These are phyloP conservation scores for Pseudocercospora eumusae DNA, from an alignment of 2,329 filamentous ascomycete genomes.

Conservation along the genomic window DNA sequence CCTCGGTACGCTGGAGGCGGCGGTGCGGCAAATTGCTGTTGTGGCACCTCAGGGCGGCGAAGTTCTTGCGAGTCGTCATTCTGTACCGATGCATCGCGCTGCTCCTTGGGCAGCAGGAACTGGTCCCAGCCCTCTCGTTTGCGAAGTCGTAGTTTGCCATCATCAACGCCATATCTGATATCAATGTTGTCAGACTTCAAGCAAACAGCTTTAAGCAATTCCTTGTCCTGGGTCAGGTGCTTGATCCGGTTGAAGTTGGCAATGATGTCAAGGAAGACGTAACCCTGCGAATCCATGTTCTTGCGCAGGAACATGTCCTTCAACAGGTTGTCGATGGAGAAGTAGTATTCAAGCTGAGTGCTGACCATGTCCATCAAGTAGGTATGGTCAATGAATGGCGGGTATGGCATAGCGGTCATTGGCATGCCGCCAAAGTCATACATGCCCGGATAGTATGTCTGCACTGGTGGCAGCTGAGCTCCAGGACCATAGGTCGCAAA, in stretches of 20 bases:
- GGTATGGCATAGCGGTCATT: constrained; percentile 55
- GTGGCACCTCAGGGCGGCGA: constrained; percentile 44
- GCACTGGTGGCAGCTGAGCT: constrained; percentile 44
- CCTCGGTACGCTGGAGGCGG: constrained; percentile 34
- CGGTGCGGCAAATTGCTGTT: constrained; percentile 39
- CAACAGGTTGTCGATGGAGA: constrained; percentile 91
- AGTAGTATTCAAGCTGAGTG: constrained; percentile 80
- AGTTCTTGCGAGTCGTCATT: constrained; percentile 65
- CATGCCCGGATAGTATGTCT: constrained; percentile 55
- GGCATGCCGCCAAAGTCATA: constrained; percentile 45
- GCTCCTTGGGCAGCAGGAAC: constrained; percentile 71
- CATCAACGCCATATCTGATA: constrained; percentile 66
- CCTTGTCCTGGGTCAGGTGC: constrained; percentile 68
- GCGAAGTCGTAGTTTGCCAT: constrained; percentile 77
- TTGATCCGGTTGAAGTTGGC: constrained; percentile 84
- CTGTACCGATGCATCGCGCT: constrained; percentile 72
- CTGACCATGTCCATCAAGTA: constrained; percentile 60
- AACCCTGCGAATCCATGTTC: constrained; percentile 95
- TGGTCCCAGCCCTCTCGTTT: constrained; percentile 73
- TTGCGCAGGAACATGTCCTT: constrained; percentile 87
- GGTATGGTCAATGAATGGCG: constrained; percentile 60
- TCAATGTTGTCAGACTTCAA: constrained; percentile 73
- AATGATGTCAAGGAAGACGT: constrained; percentile 77
- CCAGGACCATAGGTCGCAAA: constrained; percentile 38
- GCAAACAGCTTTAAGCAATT: constrained; percentile 73